Evolutionary conservation across 306 rosid genomes (phyloP).

Genomic region (Vigna reflexopilosa): DNA sequence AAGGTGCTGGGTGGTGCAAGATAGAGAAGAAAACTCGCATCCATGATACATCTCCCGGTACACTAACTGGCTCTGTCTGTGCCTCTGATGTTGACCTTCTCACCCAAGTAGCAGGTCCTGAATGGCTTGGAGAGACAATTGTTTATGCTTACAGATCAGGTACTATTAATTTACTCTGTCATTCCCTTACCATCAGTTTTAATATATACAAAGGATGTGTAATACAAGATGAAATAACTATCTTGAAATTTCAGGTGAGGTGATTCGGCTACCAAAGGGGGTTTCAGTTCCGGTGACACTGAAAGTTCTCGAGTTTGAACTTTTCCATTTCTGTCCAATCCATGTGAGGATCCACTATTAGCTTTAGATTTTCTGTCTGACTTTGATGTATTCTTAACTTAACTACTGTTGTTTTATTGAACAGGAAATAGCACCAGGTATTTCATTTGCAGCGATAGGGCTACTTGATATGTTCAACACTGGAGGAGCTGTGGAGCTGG

Average conservation of each 20-base stretch:
- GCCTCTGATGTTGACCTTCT: conserved; percentile 75
- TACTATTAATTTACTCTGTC: conserved; percentile 29
- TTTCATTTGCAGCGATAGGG: conserved; percentile 87
- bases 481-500: conserved; percentile 75
- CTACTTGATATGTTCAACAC: conserved; percentile 83
- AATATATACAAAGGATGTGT: neutral
- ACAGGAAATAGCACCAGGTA: conserved; percentile 66
- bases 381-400: neutral
- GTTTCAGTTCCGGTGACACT: conserved; percentile 85
- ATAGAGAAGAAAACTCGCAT: conserved; percentile 75
- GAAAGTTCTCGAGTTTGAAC: conserved; percentile 81
- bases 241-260: conserved; percentile 66
- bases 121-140: conserved; percentile 77
- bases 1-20: conserved; percentile 99
- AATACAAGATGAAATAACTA: neutral
- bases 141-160: conserved; percentile 78
- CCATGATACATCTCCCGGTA: conserved; percentile 76
- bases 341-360: conserved; percentile 49
- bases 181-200: conserved; percentile 52
- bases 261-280: conserved; percentile 73
- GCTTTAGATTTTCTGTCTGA: neutral
- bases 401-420: conserved; percentile 16
- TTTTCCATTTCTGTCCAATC: conserved; percentile 85
- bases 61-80: conserved; percentile 69
- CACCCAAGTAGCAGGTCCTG: conserved; percentile 67